phyloP scores from a whole-genome alignment of 345 rosid genomes.

The Microcos paniculata region DNA sequence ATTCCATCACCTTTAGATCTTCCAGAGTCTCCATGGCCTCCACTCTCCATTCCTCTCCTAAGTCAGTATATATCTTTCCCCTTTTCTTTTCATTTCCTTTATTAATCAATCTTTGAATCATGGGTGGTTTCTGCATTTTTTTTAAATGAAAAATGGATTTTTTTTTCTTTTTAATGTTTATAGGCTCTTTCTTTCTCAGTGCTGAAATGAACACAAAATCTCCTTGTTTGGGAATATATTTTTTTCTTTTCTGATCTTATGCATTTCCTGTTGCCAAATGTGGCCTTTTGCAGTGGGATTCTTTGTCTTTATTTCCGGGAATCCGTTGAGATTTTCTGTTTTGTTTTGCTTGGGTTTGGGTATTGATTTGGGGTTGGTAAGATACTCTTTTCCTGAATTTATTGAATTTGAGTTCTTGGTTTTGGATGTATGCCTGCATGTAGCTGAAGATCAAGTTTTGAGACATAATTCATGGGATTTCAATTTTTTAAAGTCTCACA shows the following conservation, averaged over 20 bases:
- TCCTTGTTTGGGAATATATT: background rate
- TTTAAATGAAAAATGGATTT: background rate
- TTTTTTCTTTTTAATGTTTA: slow-evolving; percentile 10
- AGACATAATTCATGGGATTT: background rate
- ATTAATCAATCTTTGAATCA: background rate
- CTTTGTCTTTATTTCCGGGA: background rate
- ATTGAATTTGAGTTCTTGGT: slow-evolving; percentile 2
- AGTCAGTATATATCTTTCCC: slow-evolving; percentile 25
- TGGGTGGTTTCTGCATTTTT: background rate
- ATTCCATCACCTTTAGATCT: slow-evolving; percentile 31
- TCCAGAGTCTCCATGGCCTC: slow-evolving; percentile 50
- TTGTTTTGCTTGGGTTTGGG: background rate
- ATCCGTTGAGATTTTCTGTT: background rate
- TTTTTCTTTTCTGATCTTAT: background rate
- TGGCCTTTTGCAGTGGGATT: background rate
- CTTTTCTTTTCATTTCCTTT: slow-evolving; percentile 1
- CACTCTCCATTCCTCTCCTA: slow-evolving; percentile 34
- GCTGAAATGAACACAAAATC: slow-evolving; percentile 10
- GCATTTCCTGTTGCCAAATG: background rate
- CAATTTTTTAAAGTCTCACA: background rate
- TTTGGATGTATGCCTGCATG: background rate
- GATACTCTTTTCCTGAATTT: background rate
- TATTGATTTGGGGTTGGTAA: background rate
- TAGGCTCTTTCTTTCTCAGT: slow-evolving; percentile 4
- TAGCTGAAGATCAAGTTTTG: slow-evolving; percentile 5